These are phyloP conservation scores for Raphanus raphanistrum DNA, from an alignment of 345 rosid species.

Conservation along the genomic window DNA sequence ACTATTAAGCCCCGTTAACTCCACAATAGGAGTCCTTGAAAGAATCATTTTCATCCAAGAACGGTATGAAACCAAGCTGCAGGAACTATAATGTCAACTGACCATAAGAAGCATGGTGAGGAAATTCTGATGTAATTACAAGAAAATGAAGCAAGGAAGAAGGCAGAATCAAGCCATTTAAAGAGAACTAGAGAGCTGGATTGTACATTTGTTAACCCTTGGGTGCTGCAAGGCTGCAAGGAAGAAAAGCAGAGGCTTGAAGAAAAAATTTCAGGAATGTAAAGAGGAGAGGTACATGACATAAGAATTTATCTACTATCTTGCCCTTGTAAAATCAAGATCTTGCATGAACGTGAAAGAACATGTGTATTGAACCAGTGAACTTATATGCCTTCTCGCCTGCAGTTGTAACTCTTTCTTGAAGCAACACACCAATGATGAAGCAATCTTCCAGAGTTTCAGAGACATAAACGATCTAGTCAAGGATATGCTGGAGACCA, in stretches of 20 bases:
- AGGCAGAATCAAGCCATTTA: no score
- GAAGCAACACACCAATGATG: conserved; percentile 41
- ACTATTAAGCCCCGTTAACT: conserved; percentile 26
- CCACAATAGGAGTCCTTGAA: conserved; percentile 77
- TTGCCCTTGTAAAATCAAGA: neutral
- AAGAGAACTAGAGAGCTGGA: no score
- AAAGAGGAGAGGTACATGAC: no score
- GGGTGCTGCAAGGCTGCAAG: no score
- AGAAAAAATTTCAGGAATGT: no score
- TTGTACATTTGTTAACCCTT: no score
- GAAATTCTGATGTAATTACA: no score
- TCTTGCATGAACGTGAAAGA: conserved; percentile 7
- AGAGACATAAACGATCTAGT: conserved; percentile 88
- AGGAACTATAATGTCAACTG: no score
- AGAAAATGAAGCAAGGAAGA: no score
- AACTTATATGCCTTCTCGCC: conserved; percentile 11
- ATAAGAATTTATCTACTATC: no score
- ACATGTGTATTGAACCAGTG: neutral
- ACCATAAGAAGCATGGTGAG: no score
- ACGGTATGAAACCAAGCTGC: neutral
- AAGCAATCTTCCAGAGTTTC: conserved; percentile 80
- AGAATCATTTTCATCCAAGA: conserved; percentile 92
- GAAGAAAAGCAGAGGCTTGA: no score
- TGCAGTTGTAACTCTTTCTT: conserved; percentile 70
- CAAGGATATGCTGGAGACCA: conserved; percentile 74